Base-by-base conservation (phyloP, 148 eudicot species). In the Chenopodium quinoa region DNA sequence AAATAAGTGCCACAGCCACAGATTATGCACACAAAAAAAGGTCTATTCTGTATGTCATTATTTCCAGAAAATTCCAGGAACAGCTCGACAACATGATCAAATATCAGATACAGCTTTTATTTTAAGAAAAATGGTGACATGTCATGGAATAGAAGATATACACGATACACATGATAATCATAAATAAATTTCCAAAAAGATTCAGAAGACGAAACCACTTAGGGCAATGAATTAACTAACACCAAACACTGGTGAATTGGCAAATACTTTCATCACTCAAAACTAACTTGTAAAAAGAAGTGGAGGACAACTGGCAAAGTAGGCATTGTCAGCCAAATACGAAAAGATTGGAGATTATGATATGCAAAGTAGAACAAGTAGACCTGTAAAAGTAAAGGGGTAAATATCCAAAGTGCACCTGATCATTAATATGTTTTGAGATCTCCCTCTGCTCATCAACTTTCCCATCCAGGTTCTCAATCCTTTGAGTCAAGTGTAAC, bases 391-490 rank as follows among this genome's bases (percentile, higher is more conserved):
- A 29, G 72, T 31, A 70, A 0, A 67, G 65, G 25, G 44, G 64
- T 7, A 66, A 58, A 65, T 48, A 69, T 71, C 25, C 7, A 29
- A 74, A 46, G 63, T 75, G 68, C 84, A 94, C 98, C 85, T 94
- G 91, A 86, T 81, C 87, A 82, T 78, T 84, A 76, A 91, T 90
- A 65, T 85, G 64, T 75, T 94, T 94, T 52, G 95, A 88, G 72
- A 91, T 68, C 78, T 94, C 95, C 82, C 86, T 87, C 84, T 90
- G 92, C 46, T 94, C 93, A 75, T 94, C 98, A 44, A 94, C 84
- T 82, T 93, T 94, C 74, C 90, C 97, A 86, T 93, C 95, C 84
- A 94, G 82, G 84, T 85, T 91, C 82, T 93, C 92, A 84, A 94
- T 90, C 83, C 93, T 83, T 86, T 94, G 97, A 19, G 95, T 89